phyloP scores from a whole-genome alignment of 1,139 yeast species.

The Blastobotrys serpentis region DNA sequence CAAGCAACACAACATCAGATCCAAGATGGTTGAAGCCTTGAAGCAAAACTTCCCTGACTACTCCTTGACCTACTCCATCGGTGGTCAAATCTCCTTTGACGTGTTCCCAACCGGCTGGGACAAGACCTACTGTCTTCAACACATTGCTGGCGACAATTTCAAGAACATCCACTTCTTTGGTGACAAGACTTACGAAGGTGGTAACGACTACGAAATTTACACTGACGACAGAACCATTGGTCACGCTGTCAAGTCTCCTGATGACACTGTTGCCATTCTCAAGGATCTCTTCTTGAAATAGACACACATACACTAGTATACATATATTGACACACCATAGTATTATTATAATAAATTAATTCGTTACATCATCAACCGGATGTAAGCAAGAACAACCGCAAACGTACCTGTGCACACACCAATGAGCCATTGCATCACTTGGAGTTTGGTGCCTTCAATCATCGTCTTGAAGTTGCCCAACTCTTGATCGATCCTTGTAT shows the following conservation, averaged over 20 bases:
- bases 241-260: constrained; percentile 86
- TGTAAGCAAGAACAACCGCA: constrained; percentile 88
- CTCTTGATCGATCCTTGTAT: constrained; percentile 92
- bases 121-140: constrained; percentile 95
- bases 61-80: constrained; percentile 92
- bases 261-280: constrained; percentile 80
- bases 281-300: constrained; percentile 61
- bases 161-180: constrained; percentile 94
- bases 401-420: constrained; percentile 98
- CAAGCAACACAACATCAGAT: constrained; percentile 74
- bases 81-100: constrained; percentile 98
- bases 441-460: constrained; percentile 90
- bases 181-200: constrained; percentile 96
- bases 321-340: constrained; percentile 1
- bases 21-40: constrained; percentile 77
- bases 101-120: constrained; percentile 99
- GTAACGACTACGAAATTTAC: constrained; percentile 97
- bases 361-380: constrained; percentile 69
- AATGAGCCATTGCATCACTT: constrained; percentile 95
- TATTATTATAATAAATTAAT: neutral
- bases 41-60: constrained; percentile 77
- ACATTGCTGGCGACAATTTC: constrained; percentile 82
- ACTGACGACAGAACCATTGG: constrained; percentile 90
- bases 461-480: constrained; percentile 92
- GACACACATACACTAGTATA: neutral